Evolutionary conservation across 2,329 filamentous ascomycete species (phyloP), one percentile per base, ranked within the genome.

Genomic region (Penicillium sp.): DNA sequence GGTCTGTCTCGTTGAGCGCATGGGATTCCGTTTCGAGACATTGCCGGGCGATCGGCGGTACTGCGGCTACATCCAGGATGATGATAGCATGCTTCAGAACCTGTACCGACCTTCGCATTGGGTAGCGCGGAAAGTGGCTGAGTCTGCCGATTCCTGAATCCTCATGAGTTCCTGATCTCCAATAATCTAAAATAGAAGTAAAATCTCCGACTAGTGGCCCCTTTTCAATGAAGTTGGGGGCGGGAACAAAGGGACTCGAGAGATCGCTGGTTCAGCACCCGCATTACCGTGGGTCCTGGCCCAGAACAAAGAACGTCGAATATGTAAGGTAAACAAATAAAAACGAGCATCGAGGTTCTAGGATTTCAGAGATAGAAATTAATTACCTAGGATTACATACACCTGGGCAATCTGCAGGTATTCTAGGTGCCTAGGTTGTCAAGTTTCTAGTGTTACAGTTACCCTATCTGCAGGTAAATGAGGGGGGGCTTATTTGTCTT

Each of bases 51-150:
- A 83, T 57, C 87, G 89, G 12, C 60, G 58, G 27, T 56, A 64
- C 37, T 74, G 73, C 58, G 92, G 92, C 7, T 99, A 99, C 69
- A 94, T 97, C 46, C 89, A 92, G 64, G 90, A 97, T 68, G 76
- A 82, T 14, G 77, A 85, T 50, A 96, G 92, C 68, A 94, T 99
- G 90, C 76, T 97, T 65, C 87, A 89, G 70, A 94, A 88, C 54
- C 82, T 84, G 6, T 99, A 97, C 72, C 81, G 80, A 57, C 90
- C 90, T 15, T 89, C 86, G 52, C 86, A 89, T 59, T 99, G 94
- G 94, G 80, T 96, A 26, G 93, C 90, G 31, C 84, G 88, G 58
- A 99, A 96, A 76, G 56, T 49, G 33, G 33, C 45, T 37, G 43
- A 53, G 35, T 20, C 25, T 7, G 26, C 12, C 40, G 25, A 41